Percentiles rank a stretch among this genome's conserved stretches.
Conservation (phyloP, 495 filamentous ascomycete genomes). For the Talaromyces ruber region DNA sequence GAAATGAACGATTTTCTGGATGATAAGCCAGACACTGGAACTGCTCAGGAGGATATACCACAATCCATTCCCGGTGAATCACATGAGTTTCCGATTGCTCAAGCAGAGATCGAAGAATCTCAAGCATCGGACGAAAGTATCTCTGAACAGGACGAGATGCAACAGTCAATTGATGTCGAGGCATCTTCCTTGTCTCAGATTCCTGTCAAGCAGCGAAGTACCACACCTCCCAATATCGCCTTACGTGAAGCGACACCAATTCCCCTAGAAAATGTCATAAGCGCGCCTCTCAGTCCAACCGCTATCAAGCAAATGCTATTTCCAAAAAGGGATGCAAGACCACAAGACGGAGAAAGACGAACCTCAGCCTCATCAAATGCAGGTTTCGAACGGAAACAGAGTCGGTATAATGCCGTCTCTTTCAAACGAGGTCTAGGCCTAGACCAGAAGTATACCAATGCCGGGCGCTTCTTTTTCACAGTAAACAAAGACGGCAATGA, state of each 20-base stretch:
- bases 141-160: not conserved
- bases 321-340: conserved; percentile 11
- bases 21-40: conserved; percentile 1
- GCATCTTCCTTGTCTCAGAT: not conserved
- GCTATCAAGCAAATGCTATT: conserved; percentile 42
- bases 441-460: conserved; percentile 42
- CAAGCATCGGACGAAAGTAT: not conserved
- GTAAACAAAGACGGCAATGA: conserved; percentile 2
- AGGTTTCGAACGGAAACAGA: conserved; percentile 14
- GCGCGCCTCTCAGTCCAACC: conserved; percentile 42
- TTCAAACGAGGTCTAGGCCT: conserved; percentile 36
- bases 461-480: conserved; percentile 42
- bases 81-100: not conserved
- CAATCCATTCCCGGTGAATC: not conserved
- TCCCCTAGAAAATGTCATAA: conserved; percentile 24
- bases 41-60: not conserved
- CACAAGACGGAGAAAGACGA: conserved; percentile 5
- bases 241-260: not conserved
- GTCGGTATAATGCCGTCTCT: conserved; percentile 38
- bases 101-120: not conserved
- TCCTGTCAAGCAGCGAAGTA: not conserved
- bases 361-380: not conserved
- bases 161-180: not conserved
- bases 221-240: not conserved
- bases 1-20: conserved; percentile 28